phyloP scores from a whole-genome alignment of 2,329 filamentous ascomycete species.

The Nothopassalora personata region DNA sequence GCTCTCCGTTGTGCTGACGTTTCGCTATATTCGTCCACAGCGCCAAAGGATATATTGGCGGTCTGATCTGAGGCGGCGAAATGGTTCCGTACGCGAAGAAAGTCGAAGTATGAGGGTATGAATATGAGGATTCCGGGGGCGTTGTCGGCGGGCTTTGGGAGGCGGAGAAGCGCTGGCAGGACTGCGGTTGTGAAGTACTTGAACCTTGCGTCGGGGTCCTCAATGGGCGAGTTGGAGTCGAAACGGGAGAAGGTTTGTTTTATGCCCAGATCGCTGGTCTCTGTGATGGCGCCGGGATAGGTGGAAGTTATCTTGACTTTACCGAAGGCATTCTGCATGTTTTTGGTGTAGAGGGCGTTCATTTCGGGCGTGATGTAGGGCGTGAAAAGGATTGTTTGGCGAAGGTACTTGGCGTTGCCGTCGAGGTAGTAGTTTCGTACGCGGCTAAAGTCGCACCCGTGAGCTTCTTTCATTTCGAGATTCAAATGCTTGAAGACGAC shows the following conservation, averaged over 20 bases:
- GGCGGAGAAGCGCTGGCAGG: conserved; percentile 67
- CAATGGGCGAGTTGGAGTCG: conserved; percentile 61
- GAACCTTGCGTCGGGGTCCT: conserved; percentile 83
- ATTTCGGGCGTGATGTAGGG: conserved; percentile 86
- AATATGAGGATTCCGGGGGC: conserved; percentile 72
- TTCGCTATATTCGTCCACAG: conserved; percentile 82
- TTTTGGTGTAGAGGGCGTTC: conserved; percentile 67
- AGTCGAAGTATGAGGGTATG: conserved; percentile 90
- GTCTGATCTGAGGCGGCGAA: conserved; percentile 65
- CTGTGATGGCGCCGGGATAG: conserved; percentile 61
- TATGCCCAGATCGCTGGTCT: conserved; percentile 53
- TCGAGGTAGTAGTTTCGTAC: conserved; percentile 93
- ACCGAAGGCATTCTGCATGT: conserved; percentile 76
- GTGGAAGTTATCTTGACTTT: conserved; percentile 65
- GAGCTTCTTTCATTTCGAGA: conserved; percentile 70
- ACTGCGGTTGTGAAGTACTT: conserved; percentile 82
- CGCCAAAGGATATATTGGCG: conserved; percentile 64
- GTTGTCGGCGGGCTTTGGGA: conserved; percentile 53
- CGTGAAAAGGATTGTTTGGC: conserved; percentile 78
- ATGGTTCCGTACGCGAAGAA: conserved; percentile 87
- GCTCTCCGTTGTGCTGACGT: conserved; percentile 74
- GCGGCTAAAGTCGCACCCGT: conserved; percentile 89
- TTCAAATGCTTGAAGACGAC: conserved; percentile 90
- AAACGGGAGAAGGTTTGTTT: conserved; percentile 90
- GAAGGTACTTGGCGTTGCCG: conserved; percentile 69